Evolutionary conservation across 805 yeast species (phyloP), one percentile per base, ranked within the genome.

Genomic region (Candida boidinii): DNA sequence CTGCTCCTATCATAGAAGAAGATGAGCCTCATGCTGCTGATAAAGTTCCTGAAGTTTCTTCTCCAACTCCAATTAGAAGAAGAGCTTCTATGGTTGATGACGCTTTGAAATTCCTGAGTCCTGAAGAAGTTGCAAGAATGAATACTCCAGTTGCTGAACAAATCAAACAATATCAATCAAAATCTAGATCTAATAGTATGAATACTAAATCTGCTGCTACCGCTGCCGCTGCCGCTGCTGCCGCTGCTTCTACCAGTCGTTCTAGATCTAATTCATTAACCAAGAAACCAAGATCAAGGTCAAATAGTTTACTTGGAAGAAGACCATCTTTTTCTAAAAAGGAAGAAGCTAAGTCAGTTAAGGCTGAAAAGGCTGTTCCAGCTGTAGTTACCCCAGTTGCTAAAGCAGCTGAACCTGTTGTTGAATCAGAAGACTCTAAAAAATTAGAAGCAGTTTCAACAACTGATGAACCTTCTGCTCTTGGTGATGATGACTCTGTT

Each of bases 171-270:
- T 39, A 44, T 24, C 43, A 44, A 32, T 49, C 44, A 15, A 46
- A 46, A 15, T 51, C 39, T 2, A 61, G 55, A 13, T 54, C 54
- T 29, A 62, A 59, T 37, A 62, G 65, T 28, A 64, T 66, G 36
- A 60, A 61, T 36, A 57, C 66, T 25, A 68, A 57, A 45, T 68
- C 75, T 22, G 48, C 56, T 35, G 62, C 66, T 28, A 69, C 66
- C 11, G 68, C 70, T 39, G 61, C 60, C 36, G 60, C 68, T 20
- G 53, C 60, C 8, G 37, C 26, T 10, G 27, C 58, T 53, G 8
- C 14, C 26, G 14, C 26, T 21, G 29, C 26, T 18, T 26, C 17
- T 18, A 23, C 37, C 18, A 26, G n/a, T n/a, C n/a, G 29, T 29
- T 42, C 49, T 1, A 45, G 47, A 36, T 39, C 47, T 8, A 39